Evolutionary conservation across 345 rosid species (phyloP).

Genomic region (Abelmoschus esculentus): DNA sequence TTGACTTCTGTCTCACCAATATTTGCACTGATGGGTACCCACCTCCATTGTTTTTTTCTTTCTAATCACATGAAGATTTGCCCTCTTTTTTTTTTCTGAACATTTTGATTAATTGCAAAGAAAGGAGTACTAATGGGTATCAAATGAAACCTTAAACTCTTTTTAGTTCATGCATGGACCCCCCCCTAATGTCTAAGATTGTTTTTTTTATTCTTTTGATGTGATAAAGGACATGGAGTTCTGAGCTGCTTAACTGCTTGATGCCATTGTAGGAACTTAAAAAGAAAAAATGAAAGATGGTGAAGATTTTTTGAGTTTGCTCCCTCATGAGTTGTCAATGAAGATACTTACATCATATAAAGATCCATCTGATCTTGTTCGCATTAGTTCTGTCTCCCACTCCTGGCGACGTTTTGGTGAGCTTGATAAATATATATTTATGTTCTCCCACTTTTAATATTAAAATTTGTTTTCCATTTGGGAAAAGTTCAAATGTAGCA

Average conservation of each 20-base stretch:
- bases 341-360: conserved; percentile 43
- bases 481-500: neutral
- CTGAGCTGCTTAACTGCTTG: neutral
- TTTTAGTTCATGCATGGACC: neutral
- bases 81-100: too few relatives aligned
- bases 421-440: conserved; percentile 3
- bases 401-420: conserved; percentile 67
- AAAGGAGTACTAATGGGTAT: too few relatives aligned
- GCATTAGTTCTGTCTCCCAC: conserved; percentile 55
- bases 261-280: neutral
- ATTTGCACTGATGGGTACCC: too few relatives aligned
- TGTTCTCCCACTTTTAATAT: neutral
- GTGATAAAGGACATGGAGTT: conserved; percentile 13
- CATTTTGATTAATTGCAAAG: too few relatives aligned
- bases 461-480: neutral
- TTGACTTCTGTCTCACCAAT: too few relatives aligned
- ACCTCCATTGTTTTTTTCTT: too few relatives aligned
- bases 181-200: neutral
- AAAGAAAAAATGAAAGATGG: conserved; percentile 22
- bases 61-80: too few relatives aligned
- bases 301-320: conserved; percentile 45
- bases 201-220: neutral
- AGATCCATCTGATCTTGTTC: conserved; percentile 59
- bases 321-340: conserved; percentile 38
- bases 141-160: too few relatives aligned